Percentiles rank a stretch among this genome's conserved stretches.
phyloP scores from a whole-genome alignment of 179 eudicot genomes.

The Silene vulgaris region DNA sequence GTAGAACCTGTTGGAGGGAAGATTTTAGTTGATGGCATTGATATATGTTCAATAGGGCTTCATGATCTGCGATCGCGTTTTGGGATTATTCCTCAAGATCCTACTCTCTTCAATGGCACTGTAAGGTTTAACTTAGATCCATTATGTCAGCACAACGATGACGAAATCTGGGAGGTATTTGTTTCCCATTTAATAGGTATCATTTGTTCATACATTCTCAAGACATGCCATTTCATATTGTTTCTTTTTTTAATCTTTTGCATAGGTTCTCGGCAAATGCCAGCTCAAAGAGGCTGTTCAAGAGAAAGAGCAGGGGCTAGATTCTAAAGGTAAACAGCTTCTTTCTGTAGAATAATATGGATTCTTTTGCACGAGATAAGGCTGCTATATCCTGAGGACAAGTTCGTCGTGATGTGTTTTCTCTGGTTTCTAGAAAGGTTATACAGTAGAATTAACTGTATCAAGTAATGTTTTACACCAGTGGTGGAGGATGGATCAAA shows the following conservation, averaged over 20 bases:
- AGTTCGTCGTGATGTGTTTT: neutral
- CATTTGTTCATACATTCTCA: neutral
- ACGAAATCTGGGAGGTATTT: conserved; percentile 66
- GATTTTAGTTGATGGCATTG: conserved; percentile 62
- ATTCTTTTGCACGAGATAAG: neutral
- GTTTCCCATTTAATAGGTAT: neutral
- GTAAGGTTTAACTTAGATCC: conserved; percentile 72
- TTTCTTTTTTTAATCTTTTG: neutral
- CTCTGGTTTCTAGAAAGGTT: neutral
- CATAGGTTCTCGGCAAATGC: conserved; percentile 33
- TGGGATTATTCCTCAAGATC: conserved; percentile 79
- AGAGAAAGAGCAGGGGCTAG: conserved; percentile 44
- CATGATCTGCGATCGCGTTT: conserved; percentile 66
- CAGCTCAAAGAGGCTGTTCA: conserved; percentile 49
- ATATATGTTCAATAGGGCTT: conserved; percentile 61
- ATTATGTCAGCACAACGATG: conserved; percentile 44
- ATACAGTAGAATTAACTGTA: conserved; percentile 1
- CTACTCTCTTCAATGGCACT: conserved; percentile 66
- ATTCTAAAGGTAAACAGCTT: conserved; percentile 32
- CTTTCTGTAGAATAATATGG: neutral
- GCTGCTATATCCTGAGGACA: neutral
- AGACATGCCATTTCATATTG: neutral
- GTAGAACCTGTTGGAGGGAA: conserved; percentile 63
- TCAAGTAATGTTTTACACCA: conserved; percentile 20
- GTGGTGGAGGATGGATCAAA: conserved; percentile 75